Base-by-base conservation (phyloP, 2,329 filamentous ascomycete species). In the Paradendryphiella salina region DNA sequence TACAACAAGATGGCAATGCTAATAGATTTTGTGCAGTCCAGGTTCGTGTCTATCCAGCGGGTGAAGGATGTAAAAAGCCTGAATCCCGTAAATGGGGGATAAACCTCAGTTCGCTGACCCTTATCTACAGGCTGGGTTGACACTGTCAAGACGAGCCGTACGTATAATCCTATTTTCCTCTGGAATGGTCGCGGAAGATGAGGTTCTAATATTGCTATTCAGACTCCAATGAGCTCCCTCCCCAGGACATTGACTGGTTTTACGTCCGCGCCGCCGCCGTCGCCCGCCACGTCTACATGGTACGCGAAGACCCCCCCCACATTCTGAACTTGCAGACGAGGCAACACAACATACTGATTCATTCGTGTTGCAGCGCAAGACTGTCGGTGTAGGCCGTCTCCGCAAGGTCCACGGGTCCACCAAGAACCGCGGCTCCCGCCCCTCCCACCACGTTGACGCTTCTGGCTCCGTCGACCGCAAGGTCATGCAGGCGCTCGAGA, bases 161-260 rank as follows among this genome's bases (percentile, higher is more conserved):
- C 46, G 69, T 69, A 47, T 52, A 33, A 38, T 9, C 18, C 15
- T n/a, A 18, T 17, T 13, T 18, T 46, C n/a, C 14, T 26, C 14
- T 37, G 40, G 42, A 21, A 15, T 26, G 1, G 8, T 26, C 23
- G 23, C 23, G 23, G 23, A 26, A 26, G 2, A 23, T 8, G 2
- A 26, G 23, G 23, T 26, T 32, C 60, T 69, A 57, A 69, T 50
- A 36, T 28, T 33, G 6, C 18, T 17, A 21, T 13, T 13, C 26
- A 73, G 85, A 87, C 76, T 88, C 89, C 77, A 96, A 96, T 82
- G 94, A 99, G 84, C 89, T 99, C 71, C 93, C 93, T 74, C 94
- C 93, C 74, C 92, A 97, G 86, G 88, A 92, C 79, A 90, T 92
- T 76, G 94, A 99, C 85, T 99, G 94, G 94, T 87, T 84, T 82